Evolutionary conservation across 23 red algal species (phyloP).

Genomic region (Cyanidiococcus yangmingshanensis): DNA sequence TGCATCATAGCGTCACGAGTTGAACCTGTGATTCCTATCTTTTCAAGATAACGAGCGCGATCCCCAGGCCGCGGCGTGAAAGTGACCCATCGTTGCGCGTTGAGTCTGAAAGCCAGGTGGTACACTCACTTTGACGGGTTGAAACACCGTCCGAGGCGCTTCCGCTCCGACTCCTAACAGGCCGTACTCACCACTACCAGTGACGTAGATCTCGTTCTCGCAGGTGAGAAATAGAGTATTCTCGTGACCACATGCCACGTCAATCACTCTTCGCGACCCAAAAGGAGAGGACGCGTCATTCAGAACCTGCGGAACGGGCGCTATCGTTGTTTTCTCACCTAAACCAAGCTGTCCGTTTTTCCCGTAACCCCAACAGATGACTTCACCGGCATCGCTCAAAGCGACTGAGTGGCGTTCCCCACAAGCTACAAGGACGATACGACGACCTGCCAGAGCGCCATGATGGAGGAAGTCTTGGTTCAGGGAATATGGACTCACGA

Average conservation of each 20-base stretch:
- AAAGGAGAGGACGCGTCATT: constrained; percentile 17
- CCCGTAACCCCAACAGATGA: constrained; percentile 93
- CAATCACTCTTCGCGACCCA: constrained; percentile 25
- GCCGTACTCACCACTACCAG: constrained; percentile 88
- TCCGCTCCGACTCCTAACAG: constrained; percentile 43
- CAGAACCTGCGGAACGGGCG: constrained; percentile 47
- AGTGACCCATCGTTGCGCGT: constrained; percentile 2
- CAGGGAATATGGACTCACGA: background rate
- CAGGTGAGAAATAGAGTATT: constrained; percentile 63
- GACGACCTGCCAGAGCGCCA: constrained; percentile 41
- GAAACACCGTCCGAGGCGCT: background rate
- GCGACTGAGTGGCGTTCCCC: constrained; percentile 90
- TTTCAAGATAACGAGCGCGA: background rate
- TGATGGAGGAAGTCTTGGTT: constrained; percentile 39
- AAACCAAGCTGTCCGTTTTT: constrained; percentile 65
- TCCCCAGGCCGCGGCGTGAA: constrained; percentile 11
- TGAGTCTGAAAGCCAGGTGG: background rate
- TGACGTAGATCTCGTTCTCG: constrained; percentile 56
- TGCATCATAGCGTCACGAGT: too few relatives aligned
- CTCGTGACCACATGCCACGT: constrained; percentile 90
- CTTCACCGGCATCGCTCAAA: constrained; percentile 59
- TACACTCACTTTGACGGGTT: background rate
- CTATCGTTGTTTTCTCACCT: constrained; percentile 29
- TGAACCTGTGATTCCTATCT: too few relatives aligned
- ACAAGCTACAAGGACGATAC: constrained; percentile 45